These are phyloP conservation scores for Penicillium canariense DNA, from an alignment of 495 filamentous ascomycete species.

Conservation along the genomic window DNA sequence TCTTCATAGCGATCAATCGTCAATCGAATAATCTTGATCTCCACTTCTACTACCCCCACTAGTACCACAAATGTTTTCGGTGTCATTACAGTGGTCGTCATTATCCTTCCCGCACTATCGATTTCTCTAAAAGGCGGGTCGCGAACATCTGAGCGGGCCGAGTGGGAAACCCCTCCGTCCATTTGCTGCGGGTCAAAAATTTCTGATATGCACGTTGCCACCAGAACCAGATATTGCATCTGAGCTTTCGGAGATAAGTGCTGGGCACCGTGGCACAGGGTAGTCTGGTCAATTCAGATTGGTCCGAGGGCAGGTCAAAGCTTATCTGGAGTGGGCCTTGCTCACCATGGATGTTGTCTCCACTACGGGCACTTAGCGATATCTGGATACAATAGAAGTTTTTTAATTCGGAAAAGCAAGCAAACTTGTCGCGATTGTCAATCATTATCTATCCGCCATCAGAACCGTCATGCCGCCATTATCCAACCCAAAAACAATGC, in stretches of 20 bases:
- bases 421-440: neutral
- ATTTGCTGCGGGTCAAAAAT: neutral
- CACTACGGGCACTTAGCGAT: neutral
- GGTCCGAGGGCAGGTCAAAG: neutral
- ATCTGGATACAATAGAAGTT: neutral
- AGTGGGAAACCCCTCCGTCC: conserved; percentile 1
- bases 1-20: too few species aligned
- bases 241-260: conserved; percentile 1
- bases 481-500: neutral
- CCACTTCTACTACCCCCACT: too few species aligned
- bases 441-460: neutral
- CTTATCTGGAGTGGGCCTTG: conserved; percentile 2
- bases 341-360: neutral
- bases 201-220: conserved; percentile 1
- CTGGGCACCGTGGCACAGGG: neutral
- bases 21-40: too few species aligned
- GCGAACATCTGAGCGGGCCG: neutral
- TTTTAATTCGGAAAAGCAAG: neutral
- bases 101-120: neutral
- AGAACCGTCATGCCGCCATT: neutral
- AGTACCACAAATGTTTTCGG: too few species aligned
- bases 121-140: neutral
- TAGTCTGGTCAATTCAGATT: neutral
- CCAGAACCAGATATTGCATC: neutral
- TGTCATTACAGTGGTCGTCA: too few species aligned